Base-by-base conservation (phyloP, 140 eudicot species). In the Flaveria floridana region DNA sequence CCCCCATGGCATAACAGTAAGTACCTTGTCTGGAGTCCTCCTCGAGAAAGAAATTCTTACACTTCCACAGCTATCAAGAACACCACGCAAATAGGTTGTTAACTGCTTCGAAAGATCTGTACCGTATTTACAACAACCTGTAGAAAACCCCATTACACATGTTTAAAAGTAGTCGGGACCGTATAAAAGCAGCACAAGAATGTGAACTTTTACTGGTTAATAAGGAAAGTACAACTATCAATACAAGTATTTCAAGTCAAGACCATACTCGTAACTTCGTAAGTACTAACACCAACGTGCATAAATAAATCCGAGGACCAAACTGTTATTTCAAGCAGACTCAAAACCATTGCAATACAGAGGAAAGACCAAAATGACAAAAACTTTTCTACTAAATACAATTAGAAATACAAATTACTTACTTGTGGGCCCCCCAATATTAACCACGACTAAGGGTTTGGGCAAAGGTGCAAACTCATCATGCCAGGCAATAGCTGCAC, bases 391-490 rank as follows among this genome's bases (percentile, higher is more conserved):
- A 12, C 6, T 25, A 47, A 41, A 73, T 57, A 67, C 5, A 72
- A 39, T 3, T 56, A n/a, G n/a, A 48, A 39, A 37, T 21, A 73
- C 4, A 71, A 46, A 53, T 74, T 62, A 28, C 71, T 80, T 84
- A 92, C 98, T 85, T 92, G 98, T 85, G 61, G 98, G 96, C 7
- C 98, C 98, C 72, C 98, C 98, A 50, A 92, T 82, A 83, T 86
- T 92, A 68, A 92, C 97, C 51, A 92, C 98, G 16, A 92, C 82
- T 76, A 92, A 83, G 37, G 98, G 98, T 86, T 88, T 92, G 11
- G 96, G 92, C 72, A 92, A 79, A n/a, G 95, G 91, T 64, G 96
- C 92, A 88, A 92, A 92, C 82, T 89, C 98, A 70, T 92, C 91
- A 55, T 92, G 98, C 98, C 96, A 92, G 25, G 92, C 63, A 48